phyloP scores from a whole-genome alignment of 2,329 filamentous ascomycete species.

The Alternaria brassicicola region DNA sequence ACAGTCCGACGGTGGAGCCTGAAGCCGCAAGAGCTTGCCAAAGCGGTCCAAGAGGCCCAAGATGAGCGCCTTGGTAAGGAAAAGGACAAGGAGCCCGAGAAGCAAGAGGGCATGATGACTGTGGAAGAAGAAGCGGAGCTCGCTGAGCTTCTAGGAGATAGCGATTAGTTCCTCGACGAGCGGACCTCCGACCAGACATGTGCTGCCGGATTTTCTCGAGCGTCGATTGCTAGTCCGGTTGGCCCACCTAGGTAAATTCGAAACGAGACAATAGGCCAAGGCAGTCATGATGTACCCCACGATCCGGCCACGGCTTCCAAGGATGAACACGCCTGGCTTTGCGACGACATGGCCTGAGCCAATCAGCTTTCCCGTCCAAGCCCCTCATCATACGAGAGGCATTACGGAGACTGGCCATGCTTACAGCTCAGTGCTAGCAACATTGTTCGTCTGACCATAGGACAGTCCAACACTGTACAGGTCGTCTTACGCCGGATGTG shows the following conservation, averaged over 20 bases:
- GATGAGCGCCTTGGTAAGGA: constrained; percentile 56
- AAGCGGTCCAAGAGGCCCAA: constrained; percentile 58
- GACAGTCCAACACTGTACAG: constrained; percentile 9
- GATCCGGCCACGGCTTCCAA: constrained; percentile 18
- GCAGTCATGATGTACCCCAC: constrained; percentile 27
- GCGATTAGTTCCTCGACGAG: constrained; percentile 54
- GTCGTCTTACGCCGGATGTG: constrained; percentile 22
- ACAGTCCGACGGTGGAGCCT: constrained; percentile 87
- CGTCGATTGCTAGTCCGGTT: constrained; percentile 30
- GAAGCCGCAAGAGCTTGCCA: constrained; percentile 64
- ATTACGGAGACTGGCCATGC: constrained; percentile 8
- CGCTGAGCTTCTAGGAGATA: constrained; percentile 85
- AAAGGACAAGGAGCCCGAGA: constrained; percentile 51
- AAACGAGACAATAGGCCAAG: constrained; percentile 29
- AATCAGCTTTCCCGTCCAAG: constrained; percentile 5
- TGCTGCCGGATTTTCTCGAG: constrained; percentile 24
- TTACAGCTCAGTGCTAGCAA: constrained; percentile 15
- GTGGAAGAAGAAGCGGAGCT: constrained; percentile 92
- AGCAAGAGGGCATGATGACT: constrained; percentile 67
- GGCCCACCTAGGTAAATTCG: constrained; percentile 32
- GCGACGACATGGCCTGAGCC: constrained; percentile 14
- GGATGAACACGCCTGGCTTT: constrained; percentile 21
- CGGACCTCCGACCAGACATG: constrained; percentile 26
- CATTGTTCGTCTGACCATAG: constrained; percentile 8
- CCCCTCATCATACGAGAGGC: constrained; percentile 4